Conservation (phyloP, 306 rosid genomes). For the Cucumis cinereus region DNA sequence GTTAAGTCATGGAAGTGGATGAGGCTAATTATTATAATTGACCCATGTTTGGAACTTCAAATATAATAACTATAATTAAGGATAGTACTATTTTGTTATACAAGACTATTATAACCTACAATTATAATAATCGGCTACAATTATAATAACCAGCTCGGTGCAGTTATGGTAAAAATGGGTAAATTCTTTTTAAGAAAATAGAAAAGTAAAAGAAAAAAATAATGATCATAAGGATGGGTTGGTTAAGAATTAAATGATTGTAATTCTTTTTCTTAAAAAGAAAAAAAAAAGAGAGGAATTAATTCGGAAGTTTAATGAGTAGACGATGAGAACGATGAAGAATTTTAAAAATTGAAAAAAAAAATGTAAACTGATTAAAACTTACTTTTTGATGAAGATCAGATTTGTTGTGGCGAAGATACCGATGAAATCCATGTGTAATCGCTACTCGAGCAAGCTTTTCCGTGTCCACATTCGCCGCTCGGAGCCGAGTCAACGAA, state of each 20-base stretch:
- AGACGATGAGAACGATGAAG: not conserved
- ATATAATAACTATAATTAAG: too few relatives aligned
- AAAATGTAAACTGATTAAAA: not conserved
- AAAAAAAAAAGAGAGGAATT: too few relatives aligned
- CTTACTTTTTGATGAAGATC: slow-evolving; percentile 29
- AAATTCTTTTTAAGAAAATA: too few relatives aligned
- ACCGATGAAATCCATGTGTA: slow-evolving; percentile 33
- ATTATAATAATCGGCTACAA: too few relatives aligned
- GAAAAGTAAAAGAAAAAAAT: not conserved
- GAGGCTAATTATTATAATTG: too few relatives aligned
- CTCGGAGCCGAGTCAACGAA: slow-evolving; percentile 33
- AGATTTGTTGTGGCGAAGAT: slow-evolving; percentile 36
- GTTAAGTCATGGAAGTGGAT: too few relatives aligned
- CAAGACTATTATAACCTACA: too few relatives aligned
- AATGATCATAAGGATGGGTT: not conserved
- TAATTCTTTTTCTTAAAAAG: not conserved
- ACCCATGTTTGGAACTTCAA: too few relatives aligned
- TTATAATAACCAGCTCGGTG: too few relatives aligned
- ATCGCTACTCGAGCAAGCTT: slow-evolving; percentile 53
- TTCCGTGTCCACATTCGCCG: slow-evolving; percentile 52
- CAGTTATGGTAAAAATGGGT: too few relatives aligned
- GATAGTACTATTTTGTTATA: too few relatives aligned
- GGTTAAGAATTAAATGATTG: not conserved
- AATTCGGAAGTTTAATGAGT: not conserved
- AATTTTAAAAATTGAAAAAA: too few relatives aligned